A percentile compares a stretch with the other conserved stretches of the same genome.
Evolutionary conservation across 2,329 filamentous ascomycete species (phyloP).

Genomic region (Ceratocystis alfenasii): DNA sequence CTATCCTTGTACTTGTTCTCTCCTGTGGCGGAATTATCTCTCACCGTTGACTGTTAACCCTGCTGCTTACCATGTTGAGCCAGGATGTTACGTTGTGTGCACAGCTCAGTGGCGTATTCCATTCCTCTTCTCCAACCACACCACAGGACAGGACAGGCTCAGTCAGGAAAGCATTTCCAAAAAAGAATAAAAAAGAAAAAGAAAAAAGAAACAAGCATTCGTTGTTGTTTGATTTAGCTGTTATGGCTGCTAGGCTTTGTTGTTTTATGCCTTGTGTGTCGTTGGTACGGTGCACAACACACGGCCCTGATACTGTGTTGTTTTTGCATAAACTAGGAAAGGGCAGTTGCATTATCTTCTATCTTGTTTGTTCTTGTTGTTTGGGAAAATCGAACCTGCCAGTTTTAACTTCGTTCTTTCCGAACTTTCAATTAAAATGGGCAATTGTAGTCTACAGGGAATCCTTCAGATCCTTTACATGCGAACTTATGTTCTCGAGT

Average conservation of each 20-base stretch:
- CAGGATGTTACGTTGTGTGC: conserved; percentile 4
- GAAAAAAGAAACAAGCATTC: too few relatives aligned
- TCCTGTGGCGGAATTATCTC: neutral
- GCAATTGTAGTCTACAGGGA: too few relatives aligned
- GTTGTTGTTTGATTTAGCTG: neutral
- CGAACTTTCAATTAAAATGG: neutral
- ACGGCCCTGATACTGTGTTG: neutral
- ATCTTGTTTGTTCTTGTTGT: neutral
- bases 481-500: conserved; percentile 9
- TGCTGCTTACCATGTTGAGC: neutral
- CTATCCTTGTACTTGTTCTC: neutral
- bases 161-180: too few relatives aligned
- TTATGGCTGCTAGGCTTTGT: neutral
- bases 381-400: conserved; percentile 2
- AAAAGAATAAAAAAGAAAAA: too few relatives aligned
- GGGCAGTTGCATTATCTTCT: conserved; percentile 6
- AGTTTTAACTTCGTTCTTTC: conserved; percentile 5
- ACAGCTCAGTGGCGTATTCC: neutral
- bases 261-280: neutral
- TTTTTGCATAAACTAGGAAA: neutral
- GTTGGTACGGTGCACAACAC: neutral
- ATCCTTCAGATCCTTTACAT: neutral
- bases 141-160: too few relatives aligned
- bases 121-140: too few relatives aligned
- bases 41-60: neutral